Base-by-base conservation (phyloP, 106 monocot species). In the Iris macrosiphon region DNA sequence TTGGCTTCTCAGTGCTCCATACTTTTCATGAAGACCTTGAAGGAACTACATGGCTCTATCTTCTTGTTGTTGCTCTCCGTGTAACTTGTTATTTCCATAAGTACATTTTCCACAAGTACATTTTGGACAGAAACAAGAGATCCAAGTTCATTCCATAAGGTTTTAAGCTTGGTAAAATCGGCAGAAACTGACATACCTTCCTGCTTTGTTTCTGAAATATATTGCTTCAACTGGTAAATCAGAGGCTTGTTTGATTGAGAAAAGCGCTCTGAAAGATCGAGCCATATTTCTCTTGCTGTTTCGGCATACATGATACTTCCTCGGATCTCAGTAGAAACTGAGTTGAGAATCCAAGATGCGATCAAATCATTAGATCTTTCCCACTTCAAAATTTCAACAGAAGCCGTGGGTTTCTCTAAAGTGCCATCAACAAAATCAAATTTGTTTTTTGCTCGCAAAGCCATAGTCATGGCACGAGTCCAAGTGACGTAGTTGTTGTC, bases 291-390 rank as follows among this genome's bases (percentile, higher is more conserved):
- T 23, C 19, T 10, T 46, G 20, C 20, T 20, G 46, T 46, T 46
- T 46, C 46, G 10, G 46, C 20, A 46, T 46, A 46, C 46, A 46
- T 4, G 21, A 46, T 46, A 46, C 16, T 46, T 19, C 19, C 19
- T 13, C 46, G 19, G 20, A 46, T 46, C 46, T 46, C 46, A 46
- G 46, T 12, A 20, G 46, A 46, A 20, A 46, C 46, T 4, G 46
- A 46, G 15, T 46, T 46, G 6, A 46, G 16, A 46, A 46, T 46
- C 21, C 46, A 46, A 46, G 19, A 20, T 19, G 14, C 46, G 15
- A 46, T 20, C 31, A 53, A 31, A 17, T 53, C 46, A 52, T 64
- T 27, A 15, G 18, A 33, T 50, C 23, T 13, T 64, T 64, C 24
- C 35, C 0, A 40, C n/a, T 51, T 27, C n/a, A 22, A 13, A n/a